Conservation (phyloP, 768 basidiomycete genomes). For the Rhodotorula babjevae region DNA sequence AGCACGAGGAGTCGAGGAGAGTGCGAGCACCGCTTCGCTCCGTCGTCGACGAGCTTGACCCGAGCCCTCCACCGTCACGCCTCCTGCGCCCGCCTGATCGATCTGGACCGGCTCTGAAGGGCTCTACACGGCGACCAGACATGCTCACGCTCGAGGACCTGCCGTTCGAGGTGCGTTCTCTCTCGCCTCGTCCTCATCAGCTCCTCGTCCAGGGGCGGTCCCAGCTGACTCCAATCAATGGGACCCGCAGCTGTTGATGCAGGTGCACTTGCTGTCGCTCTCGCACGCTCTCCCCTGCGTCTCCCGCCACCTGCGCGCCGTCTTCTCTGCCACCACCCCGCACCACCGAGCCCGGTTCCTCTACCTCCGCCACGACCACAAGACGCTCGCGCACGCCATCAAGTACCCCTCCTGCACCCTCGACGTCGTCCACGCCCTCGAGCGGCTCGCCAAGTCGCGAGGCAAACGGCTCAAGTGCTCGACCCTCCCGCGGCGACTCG, state of each 20-base stretch:
- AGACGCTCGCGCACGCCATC: constrained; percentile 45
- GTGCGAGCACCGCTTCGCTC: too few relatives aligned
- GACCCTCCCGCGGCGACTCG: constrained; percentile 63
- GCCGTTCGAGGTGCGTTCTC: constrained; percentile 13
- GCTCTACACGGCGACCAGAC: too few relatives aligned
- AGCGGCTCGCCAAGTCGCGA: constrained; percentile 47
- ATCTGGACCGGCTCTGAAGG: too few relatives aligned
- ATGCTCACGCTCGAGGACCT: constrained; percentile 1
- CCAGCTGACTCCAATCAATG: too few relatives aligned
- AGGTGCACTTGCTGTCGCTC: constrained; percentile 67
- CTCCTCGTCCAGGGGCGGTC: background rate
- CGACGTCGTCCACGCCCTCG: constrained; percentile 51
- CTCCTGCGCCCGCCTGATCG: too few relatives aligned
- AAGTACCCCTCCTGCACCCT: constrained; percentile 30
- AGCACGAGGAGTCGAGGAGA: too few relatives aligned
- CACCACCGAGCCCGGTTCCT: constrained; percentile 68
- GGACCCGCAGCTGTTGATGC: constrained; percentile 62
- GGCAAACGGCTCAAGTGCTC: constrained; percentile 21
- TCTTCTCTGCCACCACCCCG: constrained; percentile 58
- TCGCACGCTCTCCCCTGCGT: constrained; percentile 62
- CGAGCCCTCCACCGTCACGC: too few relatives aligned
- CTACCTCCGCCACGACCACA: constrained; percentile 46
- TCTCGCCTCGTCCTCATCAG: background rate
- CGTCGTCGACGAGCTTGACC: too few relatives aligned
- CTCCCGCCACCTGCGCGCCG: constrained; percentile 55